These are phyloP conservation scores for Choricystis sp. DNA, from an alignment of 139 green algal species.

Conservation along the genomic window DNA sequence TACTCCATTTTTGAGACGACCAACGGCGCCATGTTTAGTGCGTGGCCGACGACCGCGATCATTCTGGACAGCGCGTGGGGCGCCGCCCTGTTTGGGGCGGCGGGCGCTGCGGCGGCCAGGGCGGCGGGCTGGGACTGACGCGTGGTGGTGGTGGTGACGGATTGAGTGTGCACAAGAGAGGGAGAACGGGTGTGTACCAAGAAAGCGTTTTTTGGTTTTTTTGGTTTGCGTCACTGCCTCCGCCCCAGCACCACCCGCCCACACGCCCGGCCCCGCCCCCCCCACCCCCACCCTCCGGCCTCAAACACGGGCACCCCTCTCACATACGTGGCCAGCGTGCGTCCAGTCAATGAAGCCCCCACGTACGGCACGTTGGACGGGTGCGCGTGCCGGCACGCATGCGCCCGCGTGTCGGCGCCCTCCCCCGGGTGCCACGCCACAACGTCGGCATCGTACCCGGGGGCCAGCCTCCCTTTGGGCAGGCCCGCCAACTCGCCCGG, in stretches of 20 bases:
- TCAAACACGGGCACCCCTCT: slow-evolving; percentile 39
- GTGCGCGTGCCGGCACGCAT: slow-evolving; percentile 43
- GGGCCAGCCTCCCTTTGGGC: slow-evolving; percentile 48
- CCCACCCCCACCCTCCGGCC: background rate
- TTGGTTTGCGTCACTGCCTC: too few relatives aligned
- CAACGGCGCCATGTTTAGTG: too few relatives aligned
- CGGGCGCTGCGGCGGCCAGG: too few relatives aligned
- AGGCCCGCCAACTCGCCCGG: background rate
- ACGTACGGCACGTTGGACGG: slow-evolving; percentile 49
- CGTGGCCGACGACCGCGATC: too few relatives aligned
- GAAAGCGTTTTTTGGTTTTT: too few relatives aligned
- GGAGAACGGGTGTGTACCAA: too few relatives aligned
- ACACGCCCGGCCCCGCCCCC: background rate
- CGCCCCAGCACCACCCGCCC: background rate
- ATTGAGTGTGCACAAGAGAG: too few relatives aligned
- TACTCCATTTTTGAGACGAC: too few relatives aligned
- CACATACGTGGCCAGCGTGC: slow-evolving; percentile 57
- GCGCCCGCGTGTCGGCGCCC: slow-evolving; percentile 33
- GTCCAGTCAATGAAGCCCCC: slow-evolving; percentile 29
- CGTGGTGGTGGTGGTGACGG: too few relatives aligned
- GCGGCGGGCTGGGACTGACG: too few relatives aligned
- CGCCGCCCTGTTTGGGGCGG: too few relatives aligned
- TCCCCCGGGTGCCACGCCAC: slow-evolving; percentile 67
- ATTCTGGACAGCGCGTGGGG: too few relatives aligned
- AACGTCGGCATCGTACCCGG: slow-evolving; percentile 71